phyloP scores from a whole-genome alignment of 345 rosid species.

The Linum usitatissimum region DNA sequence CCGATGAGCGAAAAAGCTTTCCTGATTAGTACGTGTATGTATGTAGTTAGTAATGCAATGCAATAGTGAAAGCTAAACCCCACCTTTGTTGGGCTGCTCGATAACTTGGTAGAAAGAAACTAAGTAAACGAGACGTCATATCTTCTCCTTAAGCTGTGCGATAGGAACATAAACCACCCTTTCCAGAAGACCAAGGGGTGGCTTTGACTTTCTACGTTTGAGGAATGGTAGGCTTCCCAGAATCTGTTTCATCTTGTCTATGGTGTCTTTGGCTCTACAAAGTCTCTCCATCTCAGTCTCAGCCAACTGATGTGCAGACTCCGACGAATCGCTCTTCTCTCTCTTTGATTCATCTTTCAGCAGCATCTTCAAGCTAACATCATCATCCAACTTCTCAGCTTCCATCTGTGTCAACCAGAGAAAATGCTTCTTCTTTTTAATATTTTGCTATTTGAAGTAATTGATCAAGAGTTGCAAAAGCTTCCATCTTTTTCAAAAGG shows the following conservation, averaged over 20 bases:
- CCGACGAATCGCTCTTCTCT: constrained; percentile 20
- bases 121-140: constrained; percentile 9
- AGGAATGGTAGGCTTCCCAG: constrained; percentile 23
- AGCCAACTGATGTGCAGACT: constrained; percentile 18
- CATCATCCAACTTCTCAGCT: constrained; percentile 33
- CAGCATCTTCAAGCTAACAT: constrained; percentile 49
- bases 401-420: constrained; percentile 23
- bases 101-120: too few relatives aligned
- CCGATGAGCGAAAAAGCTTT: too few relatives aligned
- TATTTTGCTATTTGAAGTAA: neutral
- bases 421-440: neutral
- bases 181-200: constrained; percentile 21
- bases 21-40: too few relatives aligned
- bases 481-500: too few relatives aligned
- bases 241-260: constrained; percentile 41
- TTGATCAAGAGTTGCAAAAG: too few relatives aligned
- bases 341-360: constrained; percentile 27
- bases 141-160: constrained; percentile 56
- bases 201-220: constrained; percentile 33
- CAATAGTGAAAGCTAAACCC: too few relatives aligned
- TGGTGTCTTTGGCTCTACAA: constrained; percentile 42
- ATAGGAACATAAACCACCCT: constrained; percentile 56
- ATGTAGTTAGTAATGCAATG: too few relatives aligned
- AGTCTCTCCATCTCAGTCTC: constrained; percentile 64
- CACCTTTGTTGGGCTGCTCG: too few relatives aligned